Conservation (phyloP, 306 rosid genomes). For the Castanopsis chinensis region DNA sequence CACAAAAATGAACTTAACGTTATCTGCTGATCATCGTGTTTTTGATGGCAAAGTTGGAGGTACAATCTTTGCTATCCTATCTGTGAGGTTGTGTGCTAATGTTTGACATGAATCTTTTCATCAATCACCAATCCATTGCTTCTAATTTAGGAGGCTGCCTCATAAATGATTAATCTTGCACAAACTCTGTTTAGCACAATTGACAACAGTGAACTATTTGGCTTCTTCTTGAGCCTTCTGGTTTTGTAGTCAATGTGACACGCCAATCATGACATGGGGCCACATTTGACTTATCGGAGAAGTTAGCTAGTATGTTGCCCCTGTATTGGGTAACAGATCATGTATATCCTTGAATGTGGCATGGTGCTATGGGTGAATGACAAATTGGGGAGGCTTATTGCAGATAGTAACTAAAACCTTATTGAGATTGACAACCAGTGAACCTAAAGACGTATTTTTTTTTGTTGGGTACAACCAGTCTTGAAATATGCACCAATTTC, state of each 20-base stretch:
- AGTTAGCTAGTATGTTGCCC: not conserved
- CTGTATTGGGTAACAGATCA: not conserved
- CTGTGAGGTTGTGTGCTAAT: not conserved
- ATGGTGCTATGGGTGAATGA: not conserved
- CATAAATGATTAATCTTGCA: not conserved
- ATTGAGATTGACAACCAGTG: not conserved
- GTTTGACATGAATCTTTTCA: not conserved
- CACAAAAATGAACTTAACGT: constrained; percentile 73
- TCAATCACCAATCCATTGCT: not conserved
- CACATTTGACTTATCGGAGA: not conserved
- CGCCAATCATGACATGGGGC: not conserved
- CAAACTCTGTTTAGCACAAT: not conserved
- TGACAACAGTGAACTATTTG: not conserved
- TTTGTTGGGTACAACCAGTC: too few species aligned
- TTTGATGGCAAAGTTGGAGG: constrained; percentile 97
- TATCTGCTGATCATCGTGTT: constrained; percentile 94
- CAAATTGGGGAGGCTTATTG: not conserved
- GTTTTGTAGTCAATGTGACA: not conserved
- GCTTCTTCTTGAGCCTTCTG: not conserved
- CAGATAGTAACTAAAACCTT: not conserved
- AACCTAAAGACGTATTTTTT: not conserved
- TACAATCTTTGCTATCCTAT: constrained; percentile 23
- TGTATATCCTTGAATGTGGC: not conserved
- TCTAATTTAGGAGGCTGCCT: not conserved
- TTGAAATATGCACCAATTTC: not conserved